Evolutionary conservation across 2,329 filamentous ascomycete species (phyloP), one percentile per base, ranked within the genome.

Genomic region (Stemphylium beticola): DNA sequence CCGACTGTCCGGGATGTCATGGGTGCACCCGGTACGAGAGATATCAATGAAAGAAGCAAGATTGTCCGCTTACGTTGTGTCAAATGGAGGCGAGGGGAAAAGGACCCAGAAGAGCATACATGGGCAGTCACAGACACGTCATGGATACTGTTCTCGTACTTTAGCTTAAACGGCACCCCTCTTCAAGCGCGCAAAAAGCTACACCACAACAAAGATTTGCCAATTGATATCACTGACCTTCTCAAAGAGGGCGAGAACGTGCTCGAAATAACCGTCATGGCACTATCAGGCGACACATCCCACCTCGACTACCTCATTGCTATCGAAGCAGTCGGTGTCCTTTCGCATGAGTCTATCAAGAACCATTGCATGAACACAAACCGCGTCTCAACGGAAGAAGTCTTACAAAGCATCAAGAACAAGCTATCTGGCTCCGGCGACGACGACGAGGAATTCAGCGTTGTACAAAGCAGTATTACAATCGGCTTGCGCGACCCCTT

Each of bases 151-250:
- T 79, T 83, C 32, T 83, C 92, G 0, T 91, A 87, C 57, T 80
- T 93, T 56, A 79, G 82, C 14, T 73, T 96, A 56, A 96, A 96
- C 63, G 79, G 74, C 0, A 68, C 75, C 0, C 41, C 61, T 15
- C 66, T 83, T 1, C 78, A 85, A 10, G 71, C 91, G 14, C 84
- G 88, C 36, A 84, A 89, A 24, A 91, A 90, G 64, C 73, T 85
- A 1, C 87, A 95, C 57, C 84, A 93, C 66, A 87, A 87, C 10
- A 90, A 87, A 62, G 90, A 96, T 64, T 74, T 92, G 8, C 87
- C 93, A 0, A 78, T 90, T 5, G 91, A 96, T 62, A 77, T 96
- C 20, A 92, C 91, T 2, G 57, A 71, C 0, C 72, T 84, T 17
- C 61, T 96, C 4, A 70, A 66, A 8, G 62, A 75, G 14, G 91